These are phyloP conservation scores for Thraustotheca clavata DNA, from an alignment of 352 stramenopile species.

Conservation along the genomic window DNA sequence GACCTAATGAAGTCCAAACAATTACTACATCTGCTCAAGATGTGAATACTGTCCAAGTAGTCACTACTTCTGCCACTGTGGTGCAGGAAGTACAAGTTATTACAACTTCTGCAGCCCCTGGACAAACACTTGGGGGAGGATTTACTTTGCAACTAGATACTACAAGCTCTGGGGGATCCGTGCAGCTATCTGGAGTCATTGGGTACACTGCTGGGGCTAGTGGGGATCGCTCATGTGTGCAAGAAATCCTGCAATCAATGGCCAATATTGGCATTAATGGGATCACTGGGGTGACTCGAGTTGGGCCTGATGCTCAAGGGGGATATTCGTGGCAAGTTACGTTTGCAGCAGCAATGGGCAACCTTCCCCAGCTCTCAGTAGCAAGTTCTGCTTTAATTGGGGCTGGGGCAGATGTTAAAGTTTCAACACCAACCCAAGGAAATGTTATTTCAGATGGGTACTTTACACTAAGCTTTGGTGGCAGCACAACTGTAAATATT, in stretches of 20 bases:
- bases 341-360: constrained; percentile 59
- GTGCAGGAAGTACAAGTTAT: constrained; percentile 74
- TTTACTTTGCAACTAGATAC: constrained; percentile 92
- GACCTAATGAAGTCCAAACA: constrained; percentile 91
- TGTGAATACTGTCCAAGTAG: constrained; percentile 85
- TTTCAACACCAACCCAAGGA: constrained; percentile 46
- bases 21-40: constrained; percentile 78
- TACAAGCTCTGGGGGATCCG: constrained; percentile 64
- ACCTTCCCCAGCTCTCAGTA: constrained; percentile 52
- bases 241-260: constrained; percentile 76
- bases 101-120: constrained; percentile 72
- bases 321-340: constrained; percentile 90
- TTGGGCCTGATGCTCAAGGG: constrained; percentile 62
- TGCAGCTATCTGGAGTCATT: constrained; percentile 90
- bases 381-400: constrained; percentile 59
- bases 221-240: constrained; percentile 39
- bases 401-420: constrained; percentile 52
- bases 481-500: constrained; percentile 82
- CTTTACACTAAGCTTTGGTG: constrained; percentile 89
- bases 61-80: constrained; percentile 62
- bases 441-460: constrained; percentile 72
- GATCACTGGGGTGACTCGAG: constrained; percentile 49
- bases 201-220: constrained; percentile 59
- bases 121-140: constrained; percentile 73
- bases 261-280: constrained; percentile 51